Evolutionary conservation across 768 basidiomycete genomes (phyloP).

Genomic region (Suillus placidus): DNA sequence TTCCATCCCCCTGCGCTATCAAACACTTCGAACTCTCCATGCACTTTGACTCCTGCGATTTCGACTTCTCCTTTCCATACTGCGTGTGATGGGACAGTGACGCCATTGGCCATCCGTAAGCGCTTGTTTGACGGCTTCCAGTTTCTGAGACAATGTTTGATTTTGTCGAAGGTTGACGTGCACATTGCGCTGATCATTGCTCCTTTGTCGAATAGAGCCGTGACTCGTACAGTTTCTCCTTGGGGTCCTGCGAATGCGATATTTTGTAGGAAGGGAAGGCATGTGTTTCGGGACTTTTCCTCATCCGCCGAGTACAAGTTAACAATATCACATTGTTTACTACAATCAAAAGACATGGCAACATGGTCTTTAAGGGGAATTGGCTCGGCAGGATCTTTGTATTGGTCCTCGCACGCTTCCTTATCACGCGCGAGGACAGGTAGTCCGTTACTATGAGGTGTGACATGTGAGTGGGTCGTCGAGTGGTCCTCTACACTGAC

Average conservation of each 20-base stretch:
- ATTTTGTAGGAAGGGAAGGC: not conserved
- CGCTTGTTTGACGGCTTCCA: slow-evolving; percentile 16
- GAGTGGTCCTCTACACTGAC: slow-evolving; percentile 4
- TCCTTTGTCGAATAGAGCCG: slow-evolving; percentile 29
- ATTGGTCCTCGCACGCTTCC: not conserved
- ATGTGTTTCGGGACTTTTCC: accelerated
- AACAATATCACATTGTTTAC: not conserved
- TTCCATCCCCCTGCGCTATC: slow-evolving; percentile 32
- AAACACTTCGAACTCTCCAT: slow-evolving; percentile 10
- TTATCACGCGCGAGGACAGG: not conserved
- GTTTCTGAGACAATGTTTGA: slow-evolving; percentile 13
- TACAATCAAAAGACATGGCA: not conserved
- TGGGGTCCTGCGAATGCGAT: not conserved
- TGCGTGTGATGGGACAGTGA: slow-evolving; percentile 9
- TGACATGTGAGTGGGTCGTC: not conserved
- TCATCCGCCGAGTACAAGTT: slow-evolving; percentile 2
- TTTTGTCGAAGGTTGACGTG: slow-evolving; percentile 2
- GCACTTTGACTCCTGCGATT: not conserved
- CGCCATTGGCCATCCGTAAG: slow-evolving; percentile 39
- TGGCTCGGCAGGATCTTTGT: not conserved
- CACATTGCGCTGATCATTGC: slow-evolving; percentile 34
- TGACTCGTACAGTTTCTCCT: not conserved
- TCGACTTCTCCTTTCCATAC: slow-evolving; percentile 8
- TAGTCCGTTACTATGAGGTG: not conserved
- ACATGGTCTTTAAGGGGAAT: accelerated